Evolutionary conservation across 2,329 filamentous ascomycete genomes (phyloP), one percentile per base, ranked within the genome.

Genomic region (Epichloe brachyelytri): DNA sequence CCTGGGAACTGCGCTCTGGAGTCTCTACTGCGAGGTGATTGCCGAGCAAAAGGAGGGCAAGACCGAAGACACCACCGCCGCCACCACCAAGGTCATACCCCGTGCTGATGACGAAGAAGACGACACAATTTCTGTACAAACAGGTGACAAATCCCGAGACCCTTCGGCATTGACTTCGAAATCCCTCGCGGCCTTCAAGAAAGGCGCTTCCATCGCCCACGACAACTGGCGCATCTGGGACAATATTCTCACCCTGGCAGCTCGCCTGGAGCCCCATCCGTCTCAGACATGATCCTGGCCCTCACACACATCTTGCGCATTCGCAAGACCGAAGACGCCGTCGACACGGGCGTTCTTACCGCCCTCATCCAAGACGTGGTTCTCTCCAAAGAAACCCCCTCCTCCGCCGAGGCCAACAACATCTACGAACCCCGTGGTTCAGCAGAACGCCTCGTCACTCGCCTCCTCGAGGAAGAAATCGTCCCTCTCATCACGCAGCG

Each of bases 211-310:
- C 4, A 78, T 95, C 22, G 88, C 94, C 48, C 79, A 88, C 65
- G 83, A 89, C 59, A 91, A 91, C 69, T 87, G 85, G 77, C 83
- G 88, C 58, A 96, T 98, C 65, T 97, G 91, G 91, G 88, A 95
- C 63, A 98, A 98, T 60, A 85, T 97, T 15, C 79, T 98, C 52
- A 93, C 89, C 0, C 83, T 97, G 20, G 85, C 87, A 0, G 80
- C 86, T 0, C 86, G 88, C 2, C 78, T 93, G 30, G 76, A 75
- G 1, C 90, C 91, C 84, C 87, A 0, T 80, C 85, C 0, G 82
- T 88, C 62, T 66, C 73, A 0, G 88, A 96, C 55, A 79, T 95
- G 48, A 71, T 95, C 34, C 74, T 83, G 4, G 88, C 88, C 0
- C 77, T 93, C 53, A 79, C 77, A 40, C 80, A 84, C 54, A 76